A percentile compares a stretch with the other conserved stretches of the same genome.
phyloP scores from a whole-genome alignment of 169 alveolate genomes.

The Plasmodium knowlesi region DNA sequence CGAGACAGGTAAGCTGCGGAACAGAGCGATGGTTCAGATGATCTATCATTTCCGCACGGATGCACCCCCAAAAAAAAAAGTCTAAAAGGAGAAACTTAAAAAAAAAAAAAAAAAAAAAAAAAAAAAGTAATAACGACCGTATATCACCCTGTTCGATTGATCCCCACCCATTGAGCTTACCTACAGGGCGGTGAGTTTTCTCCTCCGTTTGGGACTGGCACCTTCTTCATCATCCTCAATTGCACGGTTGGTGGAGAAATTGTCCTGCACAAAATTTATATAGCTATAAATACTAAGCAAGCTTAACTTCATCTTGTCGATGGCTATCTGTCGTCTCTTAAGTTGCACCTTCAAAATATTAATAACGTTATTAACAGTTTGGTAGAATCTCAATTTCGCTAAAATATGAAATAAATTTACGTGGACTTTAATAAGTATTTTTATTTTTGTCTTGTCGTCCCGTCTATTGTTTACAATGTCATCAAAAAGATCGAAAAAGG shows the following conservation, averaged over 20 bases:
- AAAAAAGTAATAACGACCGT: background rate
- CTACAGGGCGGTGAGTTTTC: background rate
- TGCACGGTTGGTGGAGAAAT: constrained; percentile 1
- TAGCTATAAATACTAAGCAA: constrained; percentile 25
- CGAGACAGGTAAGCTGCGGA: background rate
- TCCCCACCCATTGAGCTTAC: background rate
- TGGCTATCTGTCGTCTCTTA: constrained; percentile 78
- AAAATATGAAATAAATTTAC: constrained; percentile 81
- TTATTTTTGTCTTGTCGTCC: constrained; percentile 27
- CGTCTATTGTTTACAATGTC: constrained; percentile 11
- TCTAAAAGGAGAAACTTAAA: background rate
- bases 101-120: background rate
- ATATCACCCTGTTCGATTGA: background rate
- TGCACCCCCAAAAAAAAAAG: background rate
- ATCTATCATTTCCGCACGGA: background rate
- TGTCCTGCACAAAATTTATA: constrained; percentile 66
- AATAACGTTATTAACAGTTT: constrained; percentile 78
- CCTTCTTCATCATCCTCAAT: constrained; percentile 23
- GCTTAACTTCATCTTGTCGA: constrained; percentile 83
- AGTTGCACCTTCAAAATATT: constrained; percentile 77
- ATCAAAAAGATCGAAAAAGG: constrained; percentile 71
- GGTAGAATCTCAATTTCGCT: constrained; percentile 73
- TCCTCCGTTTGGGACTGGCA: background rate
- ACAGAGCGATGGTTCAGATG: background rate
- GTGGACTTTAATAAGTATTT: constrained; percentile 47